A percentile compares a stretch with the other conserved stretches of the same genome.
Conservation (phyloP, 441 rosid species). For the Populus hybrid region DNA sequence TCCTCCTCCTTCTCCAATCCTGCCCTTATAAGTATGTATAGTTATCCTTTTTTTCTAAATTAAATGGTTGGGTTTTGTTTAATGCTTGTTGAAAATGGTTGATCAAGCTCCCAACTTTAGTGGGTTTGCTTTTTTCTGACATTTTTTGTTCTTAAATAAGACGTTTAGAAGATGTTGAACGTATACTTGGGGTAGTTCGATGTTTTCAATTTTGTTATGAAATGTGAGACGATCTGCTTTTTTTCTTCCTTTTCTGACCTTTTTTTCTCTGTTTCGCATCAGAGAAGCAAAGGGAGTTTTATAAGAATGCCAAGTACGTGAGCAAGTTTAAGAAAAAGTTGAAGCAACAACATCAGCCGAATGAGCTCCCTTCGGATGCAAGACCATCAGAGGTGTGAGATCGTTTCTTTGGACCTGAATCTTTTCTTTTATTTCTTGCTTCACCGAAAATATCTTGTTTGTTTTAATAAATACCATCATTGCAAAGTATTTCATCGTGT, state of each 20-base stretch:
- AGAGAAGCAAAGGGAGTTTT: conserved; percentile 79
- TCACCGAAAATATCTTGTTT: background rate
- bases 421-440: background rate
- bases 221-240: background rate
- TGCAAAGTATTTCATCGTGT: background rate
- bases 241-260: background rate
- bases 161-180: background rate
- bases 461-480: background rate
- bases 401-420: background rate
- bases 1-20: conserved; percentile 56
- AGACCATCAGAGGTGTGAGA: conserved; percentile 35
- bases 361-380: conserved; percentile 18
- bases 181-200: background rate
- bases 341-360: conserved; percentile 47
- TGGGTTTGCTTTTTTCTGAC: background rate
- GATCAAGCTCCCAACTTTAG: background rate
- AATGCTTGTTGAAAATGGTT: background rate
- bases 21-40: conserved; percentile 51
- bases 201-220: background rate
- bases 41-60: background rate
- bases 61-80: background rate
- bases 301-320: conserved; percentile 80
- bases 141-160: background rate
- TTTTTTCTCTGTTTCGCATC: conserved; percentile 17
- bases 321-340: conserved; percentile 67